phyloP scores from a whole-genome alignment of 2,329 filamentous ascomycete genomes.

The Colletotrichum salicis region DNA sequence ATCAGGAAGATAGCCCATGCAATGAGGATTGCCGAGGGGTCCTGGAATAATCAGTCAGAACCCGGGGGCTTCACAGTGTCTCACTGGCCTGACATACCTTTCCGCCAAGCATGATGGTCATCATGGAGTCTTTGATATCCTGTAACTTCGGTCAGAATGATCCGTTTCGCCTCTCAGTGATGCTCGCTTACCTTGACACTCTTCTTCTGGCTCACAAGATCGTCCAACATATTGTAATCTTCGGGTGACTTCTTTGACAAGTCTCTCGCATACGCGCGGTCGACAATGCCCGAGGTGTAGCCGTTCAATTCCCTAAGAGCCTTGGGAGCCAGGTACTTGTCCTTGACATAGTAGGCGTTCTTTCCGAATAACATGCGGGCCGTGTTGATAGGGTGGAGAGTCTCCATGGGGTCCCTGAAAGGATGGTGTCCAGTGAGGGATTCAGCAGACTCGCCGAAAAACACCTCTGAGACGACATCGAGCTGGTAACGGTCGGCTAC shows the following conservation, averaged over 20 bases:
- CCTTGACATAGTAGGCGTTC: background rate
- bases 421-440: background rate
- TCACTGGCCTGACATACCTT: background rate
- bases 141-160: background rate
- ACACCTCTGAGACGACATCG: background rate
- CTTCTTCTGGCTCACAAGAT: background rate
- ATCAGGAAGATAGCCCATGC: background rate
- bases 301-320: background rate
- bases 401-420: background rate
- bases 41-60: background rate
- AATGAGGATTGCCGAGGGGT: background rate
- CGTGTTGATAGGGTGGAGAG: background rate
- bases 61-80: background rate
- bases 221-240: background rate
- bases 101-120: background rate
- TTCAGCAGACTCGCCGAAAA: background rate
- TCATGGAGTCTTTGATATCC: constrained; percentile 1
- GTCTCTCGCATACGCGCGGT: background rate
- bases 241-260: background rate
- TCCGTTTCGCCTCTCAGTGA: background rate
- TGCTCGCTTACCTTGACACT: background rate
- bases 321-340: background rate
- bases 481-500: background rate
- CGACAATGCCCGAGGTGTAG: background rate
- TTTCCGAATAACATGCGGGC: background rate